Conservation (phyloP, 140 eudicot species). For the Stevia rebaudiana region DNA sequence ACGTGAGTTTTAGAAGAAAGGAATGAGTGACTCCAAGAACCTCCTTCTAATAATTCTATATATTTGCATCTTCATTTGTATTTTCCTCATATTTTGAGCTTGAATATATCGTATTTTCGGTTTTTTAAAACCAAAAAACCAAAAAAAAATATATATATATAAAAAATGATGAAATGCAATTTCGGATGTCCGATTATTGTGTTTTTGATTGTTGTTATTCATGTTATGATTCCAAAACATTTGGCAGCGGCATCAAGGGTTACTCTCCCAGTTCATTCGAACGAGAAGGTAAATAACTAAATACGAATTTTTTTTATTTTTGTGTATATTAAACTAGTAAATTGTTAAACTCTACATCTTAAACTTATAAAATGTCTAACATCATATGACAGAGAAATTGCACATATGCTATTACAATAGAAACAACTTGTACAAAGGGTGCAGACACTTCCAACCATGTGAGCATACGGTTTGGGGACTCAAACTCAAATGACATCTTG, state of each 20-base stretch:
- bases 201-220: slow-evolving; percentile 3
- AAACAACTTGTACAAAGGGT: slow-evolving; percentile 53
- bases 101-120: background rate
- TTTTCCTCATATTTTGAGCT: background rate
- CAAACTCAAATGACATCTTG: slow-evolving; percentile 43
- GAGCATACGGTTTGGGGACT: slow-evolving; percentile 57
- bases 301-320: no score
- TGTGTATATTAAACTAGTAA: background rate
- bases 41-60: slow-evolving; percentile 13
- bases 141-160: background rate
- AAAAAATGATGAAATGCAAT: slow-evolving; percentile 7
- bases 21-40: slow-evolving; percentile 29
- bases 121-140: background rate
- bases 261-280: slow-evolving; percentile 11
- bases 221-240: background rate
- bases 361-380: background rate
- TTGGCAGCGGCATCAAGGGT: slow-evolving; percentile 15
- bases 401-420: slow-evolving; percentile 45
- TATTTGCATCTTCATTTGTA: background rate
- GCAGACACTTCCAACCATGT: slow-evolving; percentile 55
- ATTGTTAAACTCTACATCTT: background rate
- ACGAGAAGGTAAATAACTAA: slow-evolving; percentile 28
- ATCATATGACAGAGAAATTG: slow-evolving; percentile 36
- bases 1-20: slow-evolving; percentile 27
- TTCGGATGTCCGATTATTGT: slow-evolving; percentile 7